Base-by-base conservation (phyloP, 306 rosid genomes). In the Castanospermum australe region DNA sequence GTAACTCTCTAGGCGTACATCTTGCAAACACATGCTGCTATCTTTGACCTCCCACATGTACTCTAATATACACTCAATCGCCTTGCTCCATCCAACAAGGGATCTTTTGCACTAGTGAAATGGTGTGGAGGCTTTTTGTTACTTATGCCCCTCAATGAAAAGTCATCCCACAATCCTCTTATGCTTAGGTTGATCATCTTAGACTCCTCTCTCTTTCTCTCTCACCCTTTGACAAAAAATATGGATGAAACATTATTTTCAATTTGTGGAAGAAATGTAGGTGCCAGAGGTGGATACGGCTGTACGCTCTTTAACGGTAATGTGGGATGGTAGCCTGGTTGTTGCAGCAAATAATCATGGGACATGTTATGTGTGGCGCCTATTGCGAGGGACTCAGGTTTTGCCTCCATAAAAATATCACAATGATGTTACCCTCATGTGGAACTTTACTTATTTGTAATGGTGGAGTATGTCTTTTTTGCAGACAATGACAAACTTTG, bases 241-340 rank as follows among this genome's bases (percentile, higher is more conserved):
- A 67, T 75, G 41, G 54, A 45, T 69, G 45, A 59, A 74, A 82
- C 83, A 78, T 60, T 71, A 56, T 70, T 80, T 42, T 69, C 56
- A 51, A 56, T 61, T 10, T 82, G 35, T 73, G 64, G 83, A 50
- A 13, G 72, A 67, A 81, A 71, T 78, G 57, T 88, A 96, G 99
- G 99, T 96, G 73, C 99, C 99, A 50, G 99, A 96, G 86, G 99
- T 91, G 74, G 99, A 96, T 78, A 96, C 98, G 1, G 99, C 98
- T 39, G 99, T 96, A 56, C 97, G 99, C 83, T 96, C 98, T 28
- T 82, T 93, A 67, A 96, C 99, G 33, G 96, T 96, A 42, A 96
- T 96, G 99, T 93, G 99, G 99, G 99, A 96, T 82, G 99, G 99
- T 33, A 96, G 97, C 87, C 76, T 96, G 90, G 99, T 96, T 63